Evolutionary conservation across 345 rosid species (phyloP).

Genomic region (Odontarrhena argentea): DNA sequence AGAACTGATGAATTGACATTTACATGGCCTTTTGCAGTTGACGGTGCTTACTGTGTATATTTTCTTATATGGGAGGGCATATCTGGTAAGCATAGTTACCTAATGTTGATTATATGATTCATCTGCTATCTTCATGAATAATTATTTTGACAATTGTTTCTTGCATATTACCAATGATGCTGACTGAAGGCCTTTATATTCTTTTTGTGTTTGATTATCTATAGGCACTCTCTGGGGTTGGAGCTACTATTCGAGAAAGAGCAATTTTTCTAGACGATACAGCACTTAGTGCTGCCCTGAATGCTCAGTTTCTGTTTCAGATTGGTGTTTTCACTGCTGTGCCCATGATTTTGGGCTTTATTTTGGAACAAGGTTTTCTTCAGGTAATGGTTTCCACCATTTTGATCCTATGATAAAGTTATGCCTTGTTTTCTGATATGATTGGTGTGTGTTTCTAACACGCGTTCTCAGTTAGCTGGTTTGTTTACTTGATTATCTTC

Average conservation of each 20-base stretch:
- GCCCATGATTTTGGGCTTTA: constrained; percentile 87
- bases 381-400: constrained; percentile 34
- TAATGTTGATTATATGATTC: constrained; percentile 22
- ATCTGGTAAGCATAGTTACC: constrained; percentile 66
- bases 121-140: constrained; percentile 24
- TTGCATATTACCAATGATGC: constrained; percentile 17
- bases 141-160: neutral
- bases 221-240: constrained; percentile 96
- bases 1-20: constrained; percentile 32
- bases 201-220: constrained; percentile 33
- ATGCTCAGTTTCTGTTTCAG: constrained; percentile 95
- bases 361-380: constrained; percentile 46
- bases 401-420: constrained; percentile 16
- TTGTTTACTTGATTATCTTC: neutral
- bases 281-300: constrained; percentile 79
- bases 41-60: constrained; percentile 84
- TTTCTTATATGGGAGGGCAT: constrained; percentile 88
- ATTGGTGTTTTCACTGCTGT: constrained; percentile 95
- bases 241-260: constrained; percentile 62
- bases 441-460: constrained; percentile 20
- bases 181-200: constrained; percentile 13
- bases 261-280: constrained; percentile 59
- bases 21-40: constrained; percentile 61
- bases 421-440: constrained; percentile 21
- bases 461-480: constrained; percentile 11